Conservation (phyloP, 345 rosid species). For the Eucalyptus sideroxylon region DNA sequence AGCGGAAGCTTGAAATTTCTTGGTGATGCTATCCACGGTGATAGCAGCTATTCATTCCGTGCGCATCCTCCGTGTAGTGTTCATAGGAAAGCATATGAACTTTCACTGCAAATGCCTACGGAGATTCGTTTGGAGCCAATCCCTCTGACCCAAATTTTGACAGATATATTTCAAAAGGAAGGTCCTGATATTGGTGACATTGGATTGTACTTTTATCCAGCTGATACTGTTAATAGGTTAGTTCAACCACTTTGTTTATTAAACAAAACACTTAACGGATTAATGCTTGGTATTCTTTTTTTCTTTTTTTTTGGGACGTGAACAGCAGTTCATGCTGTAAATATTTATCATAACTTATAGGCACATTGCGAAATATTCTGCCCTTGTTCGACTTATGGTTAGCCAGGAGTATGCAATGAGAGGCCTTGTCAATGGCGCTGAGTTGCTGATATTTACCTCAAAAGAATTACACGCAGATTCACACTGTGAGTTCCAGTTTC, state of each 20-base stretch:
- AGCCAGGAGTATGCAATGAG: conserved; percentile 19
- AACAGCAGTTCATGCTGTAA: neutral
- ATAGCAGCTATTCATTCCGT: conserved; percentile 29
- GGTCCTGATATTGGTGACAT: conserved; percentile 28
- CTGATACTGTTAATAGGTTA: conserved; percentile 31
- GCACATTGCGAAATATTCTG: conserved; percentile 3
- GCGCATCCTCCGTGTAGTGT: conserved; percentile 35
- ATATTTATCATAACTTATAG: conserved; percentile 4
- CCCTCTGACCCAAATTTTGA: conserved; percentile 9
- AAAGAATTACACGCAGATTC: conserved; percentile 29
- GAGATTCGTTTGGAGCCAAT: conserved; percentile 36
- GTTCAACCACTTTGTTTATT: neutral
- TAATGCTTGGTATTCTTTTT: neutral
- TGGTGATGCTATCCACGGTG: neutral
- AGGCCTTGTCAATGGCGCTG: conserved; percentile 24
- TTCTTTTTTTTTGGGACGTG: neutral
- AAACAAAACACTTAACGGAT: neutral
- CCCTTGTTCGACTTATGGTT: conserved; percentile 22
- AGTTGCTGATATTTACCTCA: conserved; percentile 55
- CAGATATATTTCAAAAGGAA: conserved; percentile 5
- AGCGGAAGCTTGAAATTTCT: conserved; percentile 37
- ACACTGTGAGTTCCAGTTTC: conserved; percentile 25
- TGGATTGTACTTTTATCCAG: conserved; percentile 44
- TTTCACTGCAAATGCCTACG: conserved; percentile 25
- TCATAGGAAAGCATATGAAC: conserved; percentile 22